Base-by-base conservation (phyloP, 1,284 basidiomycete genomes). In the Porodaedalea pini region DNA sequence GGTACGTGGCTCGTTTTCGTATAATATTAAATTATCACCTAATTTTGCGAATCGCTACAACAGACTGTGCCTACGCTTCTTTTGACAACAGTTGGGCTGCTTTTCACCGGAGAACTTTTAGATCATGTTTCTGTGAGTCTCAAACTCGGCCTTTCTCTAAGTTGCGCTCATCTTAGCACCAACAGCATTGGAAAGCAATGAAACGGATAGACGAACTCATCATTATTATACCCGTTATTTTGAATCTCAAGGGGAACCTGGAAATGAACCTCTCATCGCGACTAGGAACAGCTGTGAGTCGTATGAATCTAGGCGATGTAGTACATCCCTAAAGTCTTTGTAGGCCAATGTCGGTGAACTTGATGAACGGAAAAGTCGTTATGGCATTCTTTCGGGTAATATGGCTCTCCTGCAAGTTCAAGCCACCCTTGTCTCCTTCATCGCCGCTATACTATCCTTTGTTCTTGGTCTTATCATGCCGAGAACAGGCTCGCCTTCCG, bases 201-300 rank as follows among this genome's bases (percentile, higher is more conserved):
- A 79, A 80, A 52, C 81, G 88, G 54, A 84, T 96, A 50, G 90
- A 98, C 76, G 95, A 99, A 70, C 85, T 98, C 57, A 95, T 98
- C 67, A 95, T 98, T 77, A 90, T 98, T 58, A 88, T 98, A 6
- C 95, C 96, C 10, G 94, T 97, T 64, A 78, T 98, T 21, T 82
- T 96, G 64, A 99, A 98, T 67, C 83, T 99, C 61, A 98, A 98
- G 69, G 96, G 96, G 15, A 98, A 98, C 66, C 81, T 98, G 45
- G 94, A 96, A 73, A 95, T 96, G 91, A 95, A 94, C 63, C 82
- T 91, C 11, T 90, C 87, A 10, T 86, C 88, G 2, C 78, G 88
- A n/a, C 73, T 90, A 13, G 82, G 83, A 3, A 91, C 89, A 1
- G 82, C 86, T 3, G 85, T 68, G 52, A 40, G 63, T 64, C 13